Evolutionary conservation across 2,329 filamentous ascomycete genomes (phyloP).

Genomic region (Scedosporium aurantiacum): DNA sequence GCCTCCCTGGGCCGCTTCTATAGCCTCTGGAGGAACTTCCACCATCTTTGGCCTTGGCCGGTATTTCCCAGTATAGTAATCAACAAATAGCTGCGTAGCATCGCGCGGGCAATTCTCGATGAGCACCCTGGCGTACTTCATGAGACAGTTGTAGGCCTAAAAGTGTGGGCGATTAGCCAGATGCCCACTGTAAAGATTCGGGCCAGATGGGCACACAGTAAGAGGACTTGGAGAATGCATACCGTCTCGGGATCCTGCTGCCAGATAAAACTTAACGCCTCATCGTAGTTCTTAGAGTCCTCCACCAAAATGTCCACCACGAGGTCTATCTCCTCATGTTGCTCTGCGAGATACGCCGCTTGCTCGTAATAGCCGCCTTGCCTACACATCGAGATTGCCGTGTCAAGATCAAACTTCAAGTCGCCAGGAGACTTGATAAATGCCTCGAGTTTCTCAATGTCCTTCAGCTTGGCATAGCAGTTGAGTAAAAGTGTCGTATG

Average conservation of each 20-base stretch:
- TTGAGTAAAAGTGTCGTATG: slow-evolving; percentile 92
- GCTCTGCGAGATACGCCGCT: slow-evolving; percentile 86
- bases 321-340: slow-evolving; percentile 85
- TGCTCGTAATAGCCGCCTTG: slow-evolving; percentile 96
- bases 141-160: slow-evolving; percentile 74
- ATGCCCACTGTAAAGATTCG: background rate
- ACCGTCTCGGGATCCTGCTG: slow-evolving; percentile 69
- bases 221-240: slow-evolving; percentile 20
- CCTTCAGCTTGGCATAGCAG: slow-evolving; percentile 96
- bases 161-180: too few species aligned
- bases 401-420: slow-evolving; percentile 92
- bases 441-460: slow-evolving; percentile 87
- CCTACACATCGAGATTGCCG: slow-evolving; percentile 92
- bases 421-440: slow-evolving; percentile 96
- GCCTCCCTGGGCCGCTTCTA: slow-evolving; percentile 8
- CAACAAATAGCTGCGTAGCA: slow-evolving; percentile 79
- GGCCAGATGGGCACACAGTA: too few species aligned
- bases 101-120: slow-evolving; percentile 76
- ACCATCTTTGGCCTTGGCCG: slow-evolving; percentile 46
- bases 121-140: slow-evolving; percentile 89
- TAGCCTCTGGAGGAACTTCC: background rate
- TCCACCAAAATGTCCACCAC: slow-evolving; percentile 95
- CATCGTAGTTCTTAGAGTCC: slow-evolving; percentile 80
- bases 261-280: slow-evolving; percentile 87
- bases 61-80: slow-evolving; percentile 87